Evolutionary conservation across 257 asterid species (phyloP).

Genomic region (Solanum boliviense): DNA sequence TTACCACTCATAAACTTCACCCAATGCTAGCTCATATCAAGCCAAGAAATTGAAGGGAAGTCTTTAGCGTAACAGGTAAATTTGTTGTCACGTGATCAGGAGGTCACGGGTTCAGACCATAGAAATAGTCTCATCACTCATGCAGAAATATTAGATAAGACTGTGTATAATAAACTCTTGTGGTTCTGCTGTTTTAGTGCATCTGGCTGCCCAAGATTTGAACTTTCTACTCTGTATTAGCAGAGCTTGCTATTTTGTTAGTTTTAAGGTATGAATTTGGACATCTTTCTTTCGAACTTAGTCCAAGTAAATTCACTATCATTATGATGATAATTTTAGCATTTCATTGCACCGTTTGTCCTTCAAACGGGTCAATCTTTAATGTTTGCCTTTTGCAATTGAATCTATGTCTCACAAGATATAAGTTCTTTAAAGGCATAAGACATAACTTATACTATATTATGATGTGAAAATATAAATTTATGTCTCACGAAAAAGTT

Average conservation of each 20-base stretch:
- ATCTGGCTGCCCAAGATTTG: neutral
- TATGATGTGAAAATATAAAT: neutral
- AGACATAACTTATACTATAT: neutral
- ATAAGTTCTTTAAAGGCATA: neutral
- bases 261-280: neutral
- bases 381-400: accelerated
- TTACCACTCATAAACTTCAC: constrained; percentile 61
- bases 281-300: neutral
- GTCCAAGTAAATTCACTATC: neutral
- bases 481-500: neutral
- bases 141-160: neutral
- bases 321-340: neutral
- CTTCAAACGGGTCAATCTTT: neutral
- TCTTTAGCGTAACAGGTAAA: neutral
- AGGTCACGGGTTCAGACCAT: neutral
- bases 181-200: neutral
- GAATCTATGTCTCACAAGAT: neutral
- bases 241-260: neutral
- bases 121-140: neutral
- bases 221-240: neutral
- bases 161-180: accelerated
- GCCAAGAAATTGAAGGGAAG: constrained; percentile 17
- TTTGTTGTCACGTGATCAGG: neutral
- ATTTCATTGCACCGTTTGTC: neutral
- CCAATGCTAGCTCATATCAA: constrained; percentile 51